These are phyloP conservation scores for Fusarium longipes DNA, from an alignment of 2,329 filamentous ascomycete species.

Conservation along the genomic window DNA sequence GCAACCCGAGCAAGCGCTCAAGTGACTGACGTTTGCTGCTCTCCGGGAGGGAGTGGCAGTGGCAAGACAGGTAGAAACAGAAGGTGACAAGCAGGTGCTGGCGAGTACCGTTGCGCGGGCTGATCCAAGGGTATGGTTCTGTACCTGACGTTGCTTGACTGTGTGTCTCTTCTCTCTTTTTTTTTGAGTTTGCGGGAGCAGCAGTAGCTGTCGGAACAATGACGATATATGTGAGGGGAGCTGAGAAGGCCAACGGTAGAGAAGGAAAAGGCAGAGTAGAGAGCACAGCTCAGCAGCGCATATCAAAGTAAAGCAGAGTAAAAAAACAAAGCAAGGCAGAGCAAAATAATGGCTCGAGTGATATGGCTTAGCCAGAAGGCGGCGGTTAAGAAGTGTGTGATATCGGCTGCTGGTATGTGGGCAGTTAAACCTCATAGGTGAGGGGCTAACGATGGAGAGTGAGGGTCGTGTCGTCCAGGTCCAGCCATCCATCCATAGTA, in stretches of 20 bases:
- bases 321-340: neutral
- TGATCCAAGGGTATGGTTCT: constrained; percentile 29
- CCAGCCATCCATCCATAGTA: too few species aligned
- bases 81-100: constrained; percentile 2
- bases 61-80: neutral
- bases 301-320: neutral
- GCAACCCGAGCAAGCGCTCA: constrained; percentile 17
- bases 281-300: neutral
- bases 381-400: constrained; percentile 41
- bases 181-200: constrained; percentile 23
- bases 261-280: neutral
- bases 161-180: neutral
- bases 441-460: constrained; percentile 41
- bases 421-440: constrained; percentile 45
- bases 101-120: constrained; percentile 18
- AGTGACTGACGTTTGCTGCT: constrained; percentile 33
- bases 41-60: neutral
- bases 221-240: constrained; percentile 23
- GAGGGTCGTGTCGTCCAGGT: constrained; percentile 30
- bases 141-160: constrained; percentile 31
- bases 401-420: constrained; percentile 41
- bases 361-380: constrained; percentile 32
- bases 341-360: constrained; percentile 10
- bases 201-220: constrained; percentile 22
- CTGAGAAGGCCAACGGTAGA: constrained; percentile 1